These are phyloP conservation scores for Neurospora sp. DNA, from an alignment of 495 filamentous ascomycete genomes.

Conservation along the genomic window DNA sequence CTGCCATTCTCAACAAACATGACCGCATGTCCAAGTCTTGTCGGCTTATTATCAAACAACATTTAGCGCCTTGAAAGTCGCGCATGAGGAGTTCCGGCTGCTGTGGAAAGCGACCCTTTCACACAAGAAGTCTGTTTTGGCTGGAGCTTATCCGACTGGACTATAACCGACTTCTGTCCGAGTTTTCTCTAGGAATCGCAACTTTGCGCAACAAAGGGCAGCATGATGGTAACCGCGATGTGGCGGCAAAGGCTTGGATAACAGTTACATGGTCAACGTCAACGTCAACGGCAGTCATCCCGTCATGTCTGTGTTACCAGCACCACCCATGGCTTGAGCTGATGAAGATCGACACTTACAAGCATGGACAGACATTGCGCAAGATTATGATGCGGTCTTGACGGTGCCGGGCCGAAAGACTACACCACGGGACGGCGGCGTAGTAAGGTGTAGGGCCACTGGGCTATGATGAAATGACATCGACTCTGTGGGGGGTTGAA, in stretches of 20 bases:
- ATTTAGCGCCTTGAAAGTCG: not conserved
- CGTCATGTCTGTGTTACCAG: not conserved
- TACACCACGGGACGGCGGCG: not conserved
- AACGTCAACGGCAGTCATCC: not conserved
- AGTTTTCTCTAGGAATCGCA: not conserved
- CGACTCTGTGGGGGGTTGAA: not conserved
- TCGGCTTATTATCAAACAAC: not conserved
- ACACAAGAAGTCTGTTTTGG: not conserved
- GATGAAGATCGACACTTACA: not conserved
- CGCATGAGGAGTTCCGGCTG: not conserved
- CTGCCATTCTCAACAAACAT: constrained; percentile 3
- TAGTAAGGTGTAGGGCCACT: not conserved
- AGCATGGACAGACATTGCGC: not conserved
- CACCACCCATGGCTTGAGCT: not conserved
- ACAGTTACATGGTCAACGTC: not conserved
- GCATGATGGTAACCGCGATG: not conserved
- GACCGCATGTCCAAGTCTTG: not conserved
- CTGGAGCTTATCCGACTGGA: not conserved
- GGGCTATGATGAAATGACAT: not conserved
- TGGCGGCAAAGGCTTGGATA: not conserved
- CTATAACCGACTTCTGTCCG: not conserved
- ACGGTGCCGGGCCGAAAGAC: not conserved
- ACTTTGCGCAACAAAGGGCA: not conserved
- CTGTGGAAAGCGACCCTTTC: not conserved
- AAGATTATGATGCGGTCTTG: not conserved